phyloP scores from a whole-genome alignment of 768 basidiomycete genomes.

The Botryobasidium botryosum region DNA sequence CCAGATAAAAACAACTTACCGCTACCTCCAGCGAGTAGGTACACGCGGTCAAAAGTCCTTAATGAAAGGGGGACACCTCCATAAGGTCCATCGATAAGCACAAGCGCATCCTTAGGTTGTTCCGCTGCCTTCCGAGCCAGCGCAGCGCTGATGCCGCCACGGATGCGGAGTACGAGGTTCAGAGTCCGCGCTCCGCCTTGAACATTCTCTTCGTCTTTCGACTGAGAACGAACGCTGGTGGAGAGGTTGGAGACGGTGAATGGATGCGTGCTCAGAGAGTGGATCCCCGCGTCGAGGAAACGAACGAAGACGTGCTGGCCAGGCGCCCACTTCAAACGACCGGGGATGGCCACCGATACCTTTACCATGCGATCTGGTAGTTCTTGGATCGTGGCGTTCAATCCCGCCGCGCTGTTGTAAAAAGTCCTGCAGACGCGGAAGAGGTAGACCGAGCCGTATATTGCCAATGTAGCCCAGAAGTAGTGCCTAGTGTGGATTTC shows the following conservation, averaged over 20 bases:
- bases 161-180: neutral
- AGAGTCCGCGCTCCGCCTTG: neutral
- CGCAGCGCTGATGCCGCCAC: slow-evolving; percentile 1
- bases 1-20: slow-evolving; percentile 4
- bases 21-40: slow-evolving; percentile 5
- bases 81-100: slow-evolving; percentile 8
- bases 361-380: slow-evolving; percentile 15
- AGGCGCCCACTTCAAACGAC: slow-evolving; percentile 17
- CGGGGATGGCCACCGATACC: slow-evolving; percentile 16
- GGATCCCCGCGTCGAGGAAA: slow-evolving; percentile 5
- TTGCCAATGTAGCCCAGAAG: slow-evolving; percentile 19
- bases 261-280: slow-evolving; percentile 7
- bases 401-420: slow-evolving; percentile 13
- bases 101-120: neutral
- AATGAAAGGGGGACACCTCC: neutral
- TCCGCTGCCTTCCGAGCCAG: neutral
- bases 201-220: neutral
- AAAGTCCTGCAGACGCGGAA: slow-evolving; percentile 17
- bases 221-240: neutral
- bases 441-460: slow-evolving; percentile 19
- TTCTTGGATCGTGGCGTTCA: slow-evolving; percentile 15
- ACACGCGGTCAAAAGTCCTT: slow-evolving; percentile 5
- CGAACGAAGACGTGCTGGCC: slow-evolving; percentile 11
- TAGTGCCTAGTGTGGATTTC: slow-evolving; percentile 14
- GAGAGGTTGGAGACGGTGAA: slow-evolving; percentile 8